These are phyloP conservation scores for Paecilomyces variotii DNA, from an alignment of 2,329 filamentous ascomycete genomes.

Conservation along the genomic window DNA sequence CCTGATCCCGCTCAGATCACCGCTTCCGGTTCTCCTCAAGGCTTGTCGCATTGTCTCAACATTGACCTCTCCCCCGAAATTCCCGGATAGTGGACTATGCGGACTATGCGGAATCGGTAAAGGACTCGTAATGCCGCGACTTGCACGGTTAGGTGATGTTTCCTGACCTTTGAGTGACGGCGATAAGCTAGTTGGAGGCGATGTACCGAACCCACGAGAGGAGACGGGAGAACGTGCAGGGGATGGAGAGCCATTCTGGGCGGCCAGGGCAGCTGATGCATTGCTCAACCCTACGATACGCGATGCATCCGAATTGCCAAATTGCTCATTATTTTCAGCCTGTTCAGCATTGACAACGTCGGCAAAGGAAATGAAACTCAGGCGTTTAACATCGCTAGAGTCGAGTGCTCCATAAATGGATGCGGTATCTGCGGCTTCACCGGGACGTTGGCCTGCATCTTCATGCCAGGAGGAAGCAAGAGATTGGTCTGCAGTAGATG, in stretches of 20 bases:
- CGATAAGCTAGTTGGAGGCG: conserved; percentile 68
- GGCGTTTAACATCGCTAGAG: conserved; percentile 65
- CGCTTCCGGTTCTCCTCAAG: conserved; percentile 73
- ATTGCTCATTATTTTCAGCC: conserved; percentile 34
- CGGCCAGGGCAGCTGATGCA: conserved; percentile 8
- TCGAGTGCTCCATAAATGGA: conserved; percentile 75
- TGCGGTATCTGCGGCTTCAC: conserved; percentile 54
- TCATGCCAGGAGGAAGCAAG: conserved; percentile 35
- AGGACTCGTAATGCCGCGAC: conserved; percentile 55
- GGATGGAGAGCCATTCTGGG: conserved; percentile 62
- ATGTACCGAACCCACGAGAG: conserved; percentile 59
- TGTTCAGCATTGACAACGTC: conserved; percentile 76
- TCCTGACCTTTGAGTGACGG: conserved; percentile 68
- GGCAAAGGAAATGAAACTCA: conserved; percentile 95
- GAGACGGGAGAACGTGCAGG: conserved; percentile 73
- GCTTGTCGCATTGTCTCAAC: conserved; percentile 94
- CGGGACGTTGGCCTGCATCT: conserved; percentile 49
- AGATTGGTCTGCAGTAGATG: conserved; percentile 29
- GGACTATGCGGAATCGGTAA: conserved; percentile 33
- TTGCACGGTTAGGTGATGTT: conserved; percentile 53
- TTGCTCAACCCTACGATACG: conserved; percentile 60
- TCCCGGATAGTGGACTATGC: conserved; percentile 44
- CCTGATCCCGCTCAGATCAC: conserved; percentile 54
- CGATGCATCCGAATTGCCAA: conserved; percentile 59
- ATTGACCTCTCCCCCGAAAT: conserved; percentile 60